Conservation (phyloP, 352 stramenopile species). For the Globisporangium orthogonon region DNA sequence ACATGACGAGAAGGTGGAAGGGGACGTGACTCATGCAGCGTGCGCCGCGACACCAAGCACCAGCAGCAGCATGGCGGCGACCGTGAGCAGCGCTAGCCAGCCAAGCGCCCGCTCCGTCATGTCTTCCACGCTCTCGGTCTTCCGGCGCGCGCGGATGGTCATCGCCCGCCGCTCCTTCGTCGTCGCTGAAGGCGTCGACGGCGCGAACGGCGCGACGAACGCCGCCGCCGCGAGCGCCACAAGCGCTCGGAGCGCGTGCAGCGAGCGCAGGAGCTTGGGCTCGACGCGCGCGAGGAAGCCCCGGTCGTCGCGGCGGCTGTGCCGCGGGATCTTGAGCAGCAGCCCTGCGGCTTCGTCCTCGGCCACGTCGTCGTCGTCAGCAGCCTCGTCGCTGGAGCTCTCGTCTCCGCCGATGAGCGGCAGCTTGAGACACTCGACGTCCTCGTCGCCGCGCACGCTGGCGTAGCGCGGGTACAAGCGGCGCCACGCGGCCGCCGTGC, state of each 20-base stretch:
- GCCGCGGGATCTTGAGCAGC: constrained; percentile 1
- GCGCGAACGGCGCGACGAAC: constrained; percentile 5
- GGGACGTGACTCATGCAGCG: constrained; percentile 2
- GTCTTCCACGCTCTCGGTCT: constrained; percentile 28
- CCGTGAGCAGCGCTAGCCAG: constrained; percentile 25
- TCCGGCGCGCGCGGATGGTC: constrained; percentile 18
- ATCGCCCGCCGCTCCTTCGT: background rate
- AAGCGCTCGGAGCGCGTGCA: constrained; percentile 7
- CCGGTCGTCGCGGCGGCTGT: background rate
- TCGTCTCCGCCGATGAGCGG: constrained; percentile 24
- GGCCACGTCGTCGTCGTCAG: constrained; percentile 10
- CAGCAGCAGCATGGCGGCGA: constrained; percentile 23
- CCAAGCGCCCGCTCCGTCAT: constrained; percentile 28
- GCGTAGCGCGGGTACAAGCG: constrained; percentile 17
- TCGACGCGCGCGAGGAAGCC: constrained; percentile 15
- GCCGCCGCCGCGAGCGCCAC: constrained; percentile 6
- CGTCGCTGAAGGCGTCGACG: background rate
- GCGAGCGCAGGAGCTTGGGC: constrained; percentile 20
- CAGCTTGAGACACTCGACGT: constrained; percentile 28
- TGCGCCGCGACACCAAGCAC: constrained; percentile 30
- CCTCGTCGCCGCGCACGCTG: constrained; percentile 19
- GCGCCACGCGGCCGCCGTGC: constrained; percentile 2
- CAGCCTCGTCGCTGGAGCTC: background rate
- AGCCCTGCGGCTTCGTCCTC: constrained; percentile 12
- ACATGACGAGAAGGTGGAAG: background rate